A percentile compares a stretch with the other conserved stretches of the same genome.
phyloP scores from a whole-genome alignment of 139 green algal species.

The Volvox africanus region DNA sequence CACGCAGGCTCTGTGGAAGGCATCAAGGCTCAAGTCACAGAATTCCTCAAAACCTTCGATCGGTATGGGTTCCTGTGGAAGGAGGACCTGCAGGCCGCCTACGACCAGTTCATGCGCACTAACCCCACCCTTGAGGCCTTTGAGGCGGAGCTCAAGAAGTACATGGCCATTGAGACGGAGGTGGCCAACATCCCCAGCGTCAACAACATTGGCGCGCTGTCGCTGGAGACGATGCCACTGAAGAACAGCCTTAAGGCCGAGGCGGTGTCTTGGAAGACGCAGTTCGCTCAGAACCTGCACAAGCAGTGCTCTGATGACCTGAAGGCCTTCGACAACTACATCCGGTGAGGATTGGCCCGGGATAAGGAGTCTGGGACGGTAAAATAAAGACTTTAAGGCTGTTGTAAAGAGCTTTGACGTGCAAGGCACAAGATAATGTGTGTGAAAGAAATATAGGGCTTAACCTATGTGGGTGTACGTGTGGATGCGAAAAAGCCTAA shows the following conservation, averaged over 20 bases:
- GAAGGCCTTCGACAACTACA: conserved; percentile 88
- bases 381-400: no score
- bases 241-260: conserved; percentile 89
- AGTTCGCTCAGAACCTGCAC: conserved; percentile 95
- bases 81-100: conserved; percentile 76
- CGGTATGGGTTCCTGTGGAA: conserved; percentile 88
- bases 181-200: conserved; percentile 75
- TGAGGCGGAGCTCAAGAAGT: conserved; percentile 91
- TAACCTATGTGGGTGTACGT: no score
- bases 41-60: conserved; percentile 88
- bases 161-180: conserved; percentile 82
- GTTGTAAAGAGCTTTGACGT: no score
- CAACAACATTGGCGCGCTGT: conserved; percentile 91
- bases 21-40: conserved; percentile 76
- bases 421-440: no score
- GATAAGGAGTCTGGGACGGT: no score
- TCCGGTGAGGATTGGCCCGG: conserved; percentile 59
- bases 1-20: conserved; percentile 71
- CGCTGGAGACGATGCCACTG: conserved; percentile 87
- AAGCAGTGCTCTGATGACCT: conserved; percentile 86
- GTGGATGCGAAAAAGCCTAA: no score
- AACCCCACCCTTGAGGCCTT: conserved; percentile 89
- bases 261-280: conserved; percentile 91
- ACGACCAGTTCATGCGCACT: conserved; percentile 73
- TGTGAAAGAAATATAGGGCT: no score